Conservation (phyloP, 2,329 filamentous ascomycete genomes). For the Arthrobotrys entomopaga region DNA sequence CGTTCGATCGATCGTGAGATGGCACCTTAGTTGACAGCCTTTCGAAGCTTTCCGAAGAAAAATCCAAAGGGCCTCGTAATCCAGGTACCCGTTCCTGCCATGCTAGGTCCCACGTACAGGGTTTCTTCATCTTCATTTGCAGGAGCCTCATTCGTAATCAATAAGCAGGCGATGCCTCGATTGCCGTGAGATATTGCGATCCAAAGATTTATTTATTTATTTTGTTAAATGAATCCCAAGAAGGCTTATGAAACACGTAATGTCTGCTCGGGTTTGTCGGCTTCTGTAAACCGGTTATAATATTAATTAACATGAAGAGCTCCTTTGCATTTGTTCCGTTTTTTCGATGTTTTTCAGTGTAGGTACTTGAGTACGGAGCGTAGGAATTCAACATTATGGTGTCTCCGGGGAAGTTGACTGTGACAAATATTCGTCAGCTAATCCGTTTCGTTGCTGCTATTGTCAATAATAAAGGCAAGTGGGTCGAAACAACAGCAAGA, state of each 20-base stretch:
- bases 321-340: not conserved
- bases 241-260: conserved; percentile 9
- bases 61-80: conserved; percentile 28
- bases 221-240: not conserved
- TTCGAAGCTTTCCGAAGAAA: not conserved
- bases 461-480: not conserved
- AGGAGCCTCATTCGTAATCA: conserved; percentile 29
- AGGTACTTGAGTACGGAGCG: too few relatives aligned
- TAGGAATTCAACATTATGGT: not conserved
- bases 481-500: not conserved
- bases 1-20: not conserved
- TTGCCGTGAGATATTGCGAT: conserved; percentile 7
- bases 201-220: not conserved
- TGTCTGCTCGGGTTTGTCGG: conserved; percentile 6
- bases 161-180: conserved; percentile 22
- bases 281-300: not conserved
- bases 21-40: not conserved
- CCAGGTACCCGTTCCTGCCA: conserved; percentile 28
- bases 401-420: conserved; percentile 2
- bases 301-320: conserved; percentile 4
- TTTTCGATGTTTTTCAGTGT: too few relatives aligned
- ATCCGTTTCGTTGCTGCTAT: conserved; percentile 22
- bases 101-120: conserved; percentile 17
- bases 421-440: conserved; percentile 55
- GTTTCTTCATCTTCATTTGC: conserved; percentile 14